Evolutionary conservation across 2,329 filamentous ascomycete genomes (phyloP).

Genomic region (Scytalidium lignicola): DNA sequence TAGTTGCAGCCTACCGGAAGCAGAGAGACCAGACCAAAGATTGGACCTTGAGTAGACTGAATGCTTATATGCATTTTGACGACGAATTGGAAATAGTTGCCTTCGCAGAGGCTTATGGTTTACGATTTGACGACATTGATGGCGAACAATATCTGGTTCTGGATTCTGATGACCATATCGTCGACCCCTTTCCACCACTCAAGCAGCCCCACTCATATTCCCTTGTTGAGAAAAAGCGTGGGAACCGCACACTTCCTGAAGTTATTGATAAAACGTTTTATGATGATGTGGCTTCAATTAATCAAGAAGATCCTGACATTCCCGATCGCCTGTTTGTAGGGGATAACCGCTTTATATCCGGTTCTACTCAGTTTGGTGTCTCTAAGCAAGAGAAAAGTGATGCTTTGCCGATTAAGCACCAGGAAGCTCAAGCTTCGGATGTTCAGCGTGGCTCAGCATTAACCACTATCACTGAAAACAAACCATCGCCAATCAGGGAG

Average conservation of each 20-base stretch:
- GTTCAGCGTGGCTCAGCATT: too few species aligned
- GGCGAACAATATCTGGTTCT: slow-evolving; percentile 28
- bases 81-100: slow-evolving; percentile 59
- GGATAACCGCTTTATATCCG: slow-evolving; percentile 7
- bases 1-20: slow-evolving; percentile 51
- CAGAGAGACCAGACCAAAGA: slow-evolving; percentile 54
- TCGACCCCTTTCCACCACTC: slow-evolving; percentile 42
- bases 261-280: slow-evolving; percentile 53
- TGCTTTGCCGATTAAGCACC: not conserved
- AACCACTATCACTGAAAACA: not conserved
- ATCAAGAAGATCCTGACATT: slow-evolving; percentile 5
- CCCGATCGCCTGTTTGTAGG: slow-evolving; percentile 17
- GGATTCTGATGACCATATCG: slow-evolving; percentile 15
- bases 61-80: slow-evolving; percentile 60
- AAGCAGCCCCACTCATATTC: slow-evolving; percentile 50
- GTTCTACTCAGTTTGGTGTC: not conserved
- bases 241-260: slow-evolving; percentile 43
- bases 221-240: slow-evolving; percentile 58
- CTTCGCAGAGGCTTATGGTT: slow-evolving; percentile 55
- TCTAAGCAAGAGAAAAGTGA: not conserved
- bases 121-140: slow-evolving; percentile 43
- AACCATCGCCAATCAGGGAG: not conserved
- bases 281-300: slow-evolving; percentile 27
- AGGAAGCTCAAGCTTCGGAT: too few species aligned
- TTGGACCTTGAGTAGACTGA: slow-evolving; percentile 51